phyloP scores from a whole-genome alignment of 768 basidiomycete genomes.

The Russula brevipes region DNA sequence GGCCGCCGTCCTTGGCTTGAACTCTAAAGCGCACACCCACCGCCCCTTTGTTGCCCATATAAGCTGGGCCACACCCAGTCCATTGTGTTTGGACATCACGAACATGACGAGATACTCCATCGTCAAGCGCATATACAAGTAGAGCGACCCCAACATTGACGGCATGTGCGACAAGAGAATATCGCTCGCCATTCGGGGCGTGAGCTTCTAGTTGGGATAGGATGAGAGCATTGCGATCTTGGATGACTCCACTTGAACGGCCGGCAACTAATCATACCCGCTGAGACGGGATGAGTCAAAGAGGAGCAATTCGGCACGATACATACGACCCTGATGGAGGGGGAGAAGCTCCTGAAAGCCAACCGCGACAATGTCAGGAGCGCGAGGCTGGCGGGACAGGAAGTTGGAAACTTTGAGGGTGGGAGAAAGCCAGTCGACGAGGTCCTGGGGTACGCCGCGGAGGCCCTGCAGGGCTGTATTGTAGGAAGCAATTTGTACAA shows the following conservation, averaged over 20 bases:
- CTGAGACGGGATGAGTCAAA: slow-evolving; percentile 14
- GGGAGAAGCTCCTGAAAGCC: slow-evolving; percentile 93
- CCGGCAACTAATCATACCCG: slow-evolving; percentile 57
- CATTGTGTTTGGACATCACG: slow-evolving; percentile 67
- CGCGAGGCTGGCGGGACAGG: slow-evolving; percentile 55
- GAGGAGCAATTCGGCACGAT: neutral
- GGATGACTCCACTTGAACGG: slow-evolving; percentile 62
- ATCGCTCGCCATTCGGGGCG: slow-evolving; percentile 66
- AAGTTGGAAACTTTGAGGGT: slow-evolving; percentile 72
- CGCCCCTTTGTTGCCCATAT: slow-evolving; percentile 94
- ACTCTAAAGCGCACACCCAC: slow-evolving; percentile 84
- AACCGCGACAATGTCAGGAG: slow-evolving; percentile 85
- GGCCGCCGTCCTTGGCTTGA: slow-evolving; percentile 44
- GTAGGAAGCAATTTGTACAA: slow-evolving; percentile 83
- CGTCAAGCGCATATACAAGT: slow-evolving; percentile 80
- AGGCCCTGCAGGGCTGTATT: slow-evolving; percentile 87
- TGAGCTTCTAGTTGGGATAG: slow-evolving; percentile 66
- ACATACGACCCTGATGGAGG: slow-evolving; percentile 72
- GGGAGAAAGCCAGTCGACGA: slow-evolving; percentile 89
- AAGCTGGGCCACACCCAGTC: slow-evolving; percentile 65
- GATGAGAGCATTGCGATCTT: slow-evolving; percentile 65
- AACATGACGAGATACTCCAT: slow-evolving; percentile 52
- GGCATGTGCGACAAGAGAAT: slow-evolving; percentile 70
- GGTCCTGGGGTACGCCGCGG: slow-evolving; percentile 68
- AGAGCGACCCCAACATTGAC: slow-evolving; percentile 86